These are phyloP conservation scores for Priceomyces castillae DNA, from an alignment of 805 yeast species.

Conservation along the genomic window DNA sequence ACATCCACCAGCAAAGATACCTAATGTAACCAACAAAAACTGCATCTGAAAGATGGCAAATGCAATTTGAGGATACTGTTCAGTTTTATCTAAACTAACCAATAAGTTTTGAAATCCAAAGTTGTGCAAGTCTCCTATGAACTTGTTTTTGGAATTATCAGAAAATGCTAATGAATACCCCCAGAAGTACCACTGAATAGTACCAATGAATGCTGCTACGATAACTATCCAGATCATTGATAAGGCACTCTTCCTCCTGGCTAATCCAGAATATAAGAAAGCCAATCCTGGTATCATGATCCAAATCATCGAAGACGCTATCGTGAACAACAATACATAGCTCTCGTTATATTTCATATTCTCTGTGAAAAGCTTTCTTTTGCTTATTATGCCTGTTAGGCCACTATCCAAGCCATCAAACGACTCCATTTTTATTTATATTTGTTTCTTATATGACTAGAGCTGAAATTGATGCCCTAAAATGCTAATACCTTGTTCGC, in stretches of 20 bases:
- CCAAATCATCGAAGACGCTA: conserved; percentile 71
- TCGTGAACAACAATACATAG: conserved; percentile 42
- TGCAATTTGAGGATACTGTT: conserved; percentile 74
- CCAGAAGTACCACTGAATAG: conserved; percentile 97
- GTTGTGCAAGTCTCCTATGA: conserved; percentile 80
- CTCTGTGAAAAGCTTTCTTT: conserved; percentile 34
- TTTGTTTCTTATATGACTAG: background rate
- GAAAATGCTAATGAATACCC: conserved; percentile 94
- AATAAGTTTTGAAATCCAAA: conserved; percentile 79
- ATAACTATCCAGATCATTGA: conserved; percentile 81
- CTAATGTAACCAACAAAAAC: conserved; percentile 88
- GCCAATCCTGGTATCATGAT: conserved; percentile 96
- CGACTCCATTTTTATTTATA: conserved; percentile 1
- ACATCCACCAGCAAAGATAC: conserved; percentile 87
- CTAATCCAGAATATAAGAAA: conserved; percentile 86
- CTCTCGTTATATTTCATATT: conserved; percentile 30
- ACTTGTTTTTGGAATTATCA: conserved; percentile 72
- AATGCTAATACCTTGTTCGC: too few species aligned
- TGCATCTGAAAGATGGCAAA: conserved; percentile 87
- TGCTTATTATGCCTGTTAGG: conserved; percentile 24
- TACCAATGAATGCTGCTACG: conserved; percentile 68
- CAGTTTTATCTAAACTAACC: conserved; percentile 38
- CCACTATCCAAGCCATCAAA: background rate
- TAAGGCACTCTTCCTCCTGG: conserved; percentile 85
- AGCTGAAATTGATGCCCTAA: too few species aligned